These are phyloP conservation scores for Antrodiella citrinella DNA, from an alignment of 768 basidiomycete genomes.

Conservation along the genomic window DNA sequence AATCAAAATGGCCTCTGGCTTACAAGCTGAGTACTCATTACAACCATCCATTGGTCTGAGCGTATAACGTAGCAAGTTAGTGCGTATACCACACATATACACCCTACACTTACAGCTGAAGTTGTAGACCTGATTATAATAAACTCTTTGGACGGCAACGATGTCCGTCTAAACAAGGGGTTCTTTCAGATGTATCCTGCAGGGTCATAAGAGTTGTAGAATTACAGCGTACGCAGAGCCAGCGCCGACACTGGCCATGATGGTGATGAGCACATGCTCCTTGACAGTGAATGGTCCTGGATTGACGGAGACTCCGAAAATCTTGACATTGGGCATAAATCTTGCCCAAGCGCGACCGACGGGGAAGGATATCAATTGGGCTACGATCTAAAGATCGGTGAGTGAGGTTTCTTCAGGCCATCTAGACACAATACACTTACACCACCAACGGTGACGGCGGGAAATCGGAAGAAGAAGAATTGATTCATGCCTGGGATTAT, in stretches of 20 bases:
- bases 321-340: conserved; percentile 42
- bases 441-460: conserved; percentile 52
- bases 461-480: conserved; percentile 73
- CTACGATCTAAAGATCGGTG: conserved; percentile 40
- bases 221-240: conserved; percentile 35
- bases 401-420: conserved; percentile 4
- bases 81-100: conserved; percentile 11
- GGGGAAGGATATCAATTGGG: conserved; percentile 65
- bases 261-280: conserved; percentile 34
- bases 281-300: conserved; percentile 75
- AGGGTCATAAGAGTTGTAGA: neutral
- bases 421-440: conserved; percentile 16
- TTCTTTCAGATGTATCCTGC: neutral
- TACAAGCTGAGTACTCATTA: conserved; percentile 71
- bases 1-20: conserved; percentile 36
- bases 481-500: conserved; percentile 59
- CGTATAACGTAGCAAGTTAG: conserved; percentile 2
- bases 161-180: conserved; percentile 45
- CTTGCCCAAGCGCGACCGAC: conserved; percentile 51
- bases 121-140: conserved; percentile 49
- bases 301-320: conserved; percentile 58
- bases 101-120: conserved; percentile 34
- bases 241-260: conserved; percentile 34
- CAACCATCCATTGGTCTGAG: conserved; percentile 71
- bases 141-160: conserved; percentile 63